These are phyloP conservation scores for Trichophyton schoenleinii DNA, from an alignment of 2,329 filamentous ascomycete species.

Conservation along the genomic window DNA sequence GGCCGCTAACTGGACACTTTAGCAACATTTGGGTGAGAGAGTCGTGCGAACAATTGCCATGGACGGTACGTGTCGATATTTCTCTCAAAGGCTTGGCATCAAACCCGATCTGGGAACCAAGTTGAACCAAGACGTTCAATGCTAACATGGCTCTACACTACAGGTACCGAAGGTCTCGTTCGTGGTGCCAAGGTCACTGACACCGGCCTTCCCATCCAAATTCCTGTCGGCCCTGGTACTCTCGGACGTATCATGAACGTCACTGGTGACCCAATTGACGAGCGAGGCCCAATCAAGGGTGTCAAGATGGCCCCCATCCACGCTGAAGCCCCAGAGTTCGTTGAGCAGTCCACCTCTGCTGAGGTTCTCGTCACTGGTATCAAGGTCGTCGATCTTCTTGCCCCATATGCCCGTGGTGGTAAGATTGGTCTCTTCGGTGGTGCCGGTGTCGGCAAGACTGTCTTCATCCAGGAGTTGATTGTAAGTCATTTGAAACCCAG, in stretches of 20 bases:
- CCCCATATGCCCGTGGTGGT: conserved; percentile 99
- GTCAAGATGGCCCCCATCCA: conserved; percentile 83
- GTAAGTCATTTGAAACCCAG: conserved; percentile 33
- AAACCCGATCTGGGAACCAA: neutral
- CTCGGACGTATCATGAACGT: conserved; percentile 99
- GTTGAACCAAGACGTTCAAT: conserved; percentile 12
- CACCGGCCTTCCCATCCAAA: conserved; percentile 89
- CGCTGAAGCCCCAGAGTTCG: conserved; percentile 82
- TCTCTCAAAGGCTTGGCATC: conserved; percentile 5
- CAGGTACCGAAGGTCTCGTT: conserved; percentile 98
- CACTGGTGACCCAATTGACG: conserved; percentile 99
- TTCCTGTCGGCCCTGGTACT: conserved; percentile 84
- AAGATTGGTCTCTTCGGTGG: conserved; percentile 99
- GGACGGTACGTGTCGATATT: conserved; percentile 60
- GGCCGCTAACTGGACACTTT: conserved; percentile 12
- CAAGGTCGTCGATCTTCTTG: conserved; percentile 99
- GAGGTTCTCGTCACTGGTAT: conserved; percentile 98
- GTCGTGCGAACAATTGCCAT: conserved; percentile 99
- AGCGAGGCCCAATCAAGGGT: conserved; percentile 95
- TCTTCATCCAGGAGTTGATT: conserved; percentile 99
- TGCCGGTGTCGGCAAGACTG: conserved; percentile 99
- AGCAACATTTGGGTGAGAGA: conserved; percentile 99
- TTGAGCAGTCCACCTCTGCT: conserved; percentile 88
- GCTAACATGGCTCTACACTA: conserved; percentile 6
- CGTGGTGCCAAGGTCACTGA: conserved; percentile 76